Conservation (phyloP, 139 green algal genomes). For the Limnomonas spitsbergensis region DNA sequence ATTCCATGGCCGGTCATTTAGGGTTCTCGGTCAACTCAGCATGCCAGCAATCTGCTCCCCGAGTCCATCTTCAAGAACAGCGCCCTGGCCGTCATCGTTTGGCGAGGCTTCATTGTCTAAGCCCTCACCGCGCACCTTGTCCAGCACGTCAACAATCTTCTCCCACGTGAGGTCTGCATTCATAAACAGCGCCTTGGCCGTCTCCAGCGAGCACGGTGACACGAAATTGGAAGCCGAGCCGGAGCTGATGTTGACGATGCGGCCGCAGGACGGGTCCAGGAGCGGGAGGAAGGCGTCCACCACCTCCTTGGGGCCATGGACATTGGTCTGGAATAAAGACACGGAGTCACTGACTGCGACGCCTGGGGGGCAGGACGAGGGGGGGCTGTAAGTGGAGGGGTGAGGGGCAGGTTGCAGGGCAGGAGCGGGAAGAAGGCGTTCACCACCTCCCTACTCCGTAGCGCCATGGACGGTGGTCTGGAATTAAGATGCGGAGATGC, state of each 20-base stretch:
- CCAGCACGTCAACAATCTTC: neutral
- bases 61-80: too few relatives aligned
- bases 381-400: too few relatives aligned
- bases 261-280: neutral
- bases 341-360: too few relatives aligned
- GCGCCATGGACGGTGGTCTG: neutral
- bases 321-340: neutral
- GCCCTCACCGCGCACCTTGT: neutral
- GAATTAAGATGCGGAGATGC: too few relatives aligned
- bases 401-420: too few relatives aligned
- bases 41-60: too few relatives aligned
- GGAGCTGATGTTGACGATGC: conserved; percentile 14
- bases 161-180: neutral
- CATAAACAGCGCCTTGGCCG: neutral
- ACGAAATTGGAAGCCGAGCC: conserved; percentile 3
- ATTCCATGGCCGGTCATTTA: too few relatives aligned
- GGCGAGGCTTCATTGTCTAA: too few relatives aligned
- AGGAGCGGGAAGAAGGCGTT: conserved; percentile 13
- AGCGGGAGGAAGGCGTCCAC: conserved; percentile 8
- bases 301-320: neutral
- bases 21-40: too few relatives aligned
- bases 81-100: too few relatives aligned
- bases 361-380: too few relatives aligned
- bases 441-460: neutral
- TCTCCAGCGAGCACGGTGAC: neutral